phyloP scores from a whole-genome alignment of 2,329 filamentous ascomycete species.

The Penicillium sp. region DNA sequence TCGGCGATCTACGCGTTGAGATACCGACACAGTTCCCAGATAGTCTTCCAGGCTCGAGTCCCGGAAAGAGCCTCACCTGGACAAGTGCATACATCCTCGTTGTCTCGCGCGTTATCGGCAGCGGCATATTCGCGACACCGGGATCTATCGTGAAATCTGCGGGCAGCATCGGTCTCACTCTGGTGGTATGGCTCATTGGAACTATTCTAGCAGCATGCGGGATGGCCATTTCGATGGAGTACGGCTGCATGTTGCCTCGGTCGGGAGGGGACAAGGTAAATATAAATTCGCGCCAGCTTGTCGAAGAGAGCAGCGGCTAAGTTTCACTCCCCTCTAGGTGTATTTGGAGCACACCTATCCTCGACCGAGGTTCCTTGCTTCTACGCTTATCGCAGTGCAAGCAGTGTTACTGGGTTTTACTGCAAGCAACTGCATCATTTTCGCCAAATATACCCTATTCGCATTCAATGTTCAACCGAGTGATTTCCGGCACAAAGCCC shows the following conservation, averaged over 20 bases:
- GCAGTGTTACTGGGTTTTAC: constrained; percentile 67
- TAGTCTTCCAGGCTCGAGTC: constrained; percentile 46
- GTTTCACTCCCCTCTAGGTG: constrained; percentile 52
- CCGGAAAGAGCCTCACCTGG: constrained; percentile 64
- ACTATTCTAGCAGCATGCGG: constrained; percentile 63
- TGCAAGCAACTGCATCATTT: constrained; percentile 69
- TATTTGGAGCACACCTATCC: constrained; percentile 71
- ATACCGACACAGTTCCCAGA: constrained; percentile 44
- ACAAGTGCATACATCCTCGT: constrained; percentile 66
- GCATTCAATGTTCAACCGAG: constrained; percentile 56
- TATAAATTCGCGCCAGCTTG: constrained; percentile 46
- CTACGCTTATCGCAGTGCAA: constrained; percentile 64
- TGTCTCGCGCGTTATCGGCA: constrained; percentile 68
- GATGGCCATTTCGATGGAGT: constrained; percentile 65
- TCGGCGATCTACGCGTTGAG: background rate
- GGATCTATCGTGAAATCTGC: constrained; percentile 66
- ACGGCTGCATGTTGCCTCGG: constrained; percentile 69
- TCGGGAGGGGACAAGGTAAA: constrained; percentile 67
- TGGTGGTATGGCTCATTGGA: constrained; percentile 65
- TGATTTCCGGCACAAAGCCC: constrained; percentile 54
- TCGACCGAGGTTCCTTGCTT: constrained; percentile 63
- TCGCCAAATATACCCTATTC: constrained; percentile 66
- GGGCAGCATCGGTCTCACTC: constrained; percentile 65
- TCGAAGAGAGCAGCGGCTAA: constrained; percentile 40
- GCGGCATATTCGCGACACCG: constrained; percentile 71